Percentiles rank a stretch among this genome's conserved stretches.
Evolutionary conservation across 768 basidiomycete species (phyloP).

Genomic region (Filobasidium floriforme): DNA sequence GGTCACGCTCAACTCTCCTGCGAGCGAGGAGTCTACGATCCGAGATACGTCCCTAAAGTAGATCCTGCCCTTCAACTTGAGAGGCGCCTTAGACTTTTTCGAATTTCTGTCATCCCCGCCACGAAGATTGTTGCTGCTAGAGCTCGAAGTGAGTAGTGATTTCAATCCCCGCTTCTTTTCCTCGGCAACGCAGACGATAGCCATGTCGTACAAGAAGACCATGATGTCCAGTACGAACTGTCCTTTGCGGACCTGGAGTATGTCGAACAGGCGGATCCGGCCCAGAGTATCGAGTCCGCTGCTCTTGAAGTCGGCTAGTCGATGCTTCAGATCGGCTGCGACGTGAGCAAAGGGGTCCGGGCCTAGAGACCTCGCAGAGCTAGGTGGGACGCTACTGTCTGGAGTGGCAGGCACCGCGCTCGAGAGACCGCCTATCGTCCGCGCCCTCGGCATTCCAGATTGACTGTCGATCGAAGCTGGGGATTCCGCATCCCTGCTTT

Average conservation of each 20-base stretch:
- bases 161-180: conserved; percentile 81
- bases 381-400: not conserved
- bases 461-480: not conserved
- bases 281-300: conserved; percentile 76
- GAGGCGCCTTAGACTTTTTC: conserved; percentile 51
- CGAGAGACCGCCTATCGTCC: not conserved
- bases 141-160: conserved; percentile 55
- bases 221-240: conserved; percentile 85
- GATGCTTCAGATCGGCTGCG: conserved; percentile 76
- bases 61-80: conserved; percentile 88
- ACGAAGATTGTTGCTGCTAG: conserved; percentile 26
- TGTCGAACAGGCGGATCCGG: conserved; percentile 81
- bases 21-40: conserved; percentile 64
- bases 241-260: conserved; percentile 80
- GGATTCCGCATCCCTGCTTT: not conserved
- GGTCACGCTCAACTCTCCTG: conserved; percentile 80
- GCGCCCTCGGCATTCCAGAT: not conserved
- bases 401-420: not conserved
- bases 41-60: conserved; percentile 90
- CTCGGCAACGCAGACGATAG: conserved; percentile 95
- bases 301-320: conserved; percentile 94
- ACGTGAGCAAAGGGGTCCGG: conserved; percentile 63
- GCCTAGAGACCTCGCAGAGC: conserved; percentile 8
- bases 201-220: conserved; percentile 94
- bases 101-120: conserved; percentile 1